These are phyloP conservation scores for Heterococcus sp. DNA, from an alignment of 108 stramenopile genomes.

Conservation along the genomic window DNA sequence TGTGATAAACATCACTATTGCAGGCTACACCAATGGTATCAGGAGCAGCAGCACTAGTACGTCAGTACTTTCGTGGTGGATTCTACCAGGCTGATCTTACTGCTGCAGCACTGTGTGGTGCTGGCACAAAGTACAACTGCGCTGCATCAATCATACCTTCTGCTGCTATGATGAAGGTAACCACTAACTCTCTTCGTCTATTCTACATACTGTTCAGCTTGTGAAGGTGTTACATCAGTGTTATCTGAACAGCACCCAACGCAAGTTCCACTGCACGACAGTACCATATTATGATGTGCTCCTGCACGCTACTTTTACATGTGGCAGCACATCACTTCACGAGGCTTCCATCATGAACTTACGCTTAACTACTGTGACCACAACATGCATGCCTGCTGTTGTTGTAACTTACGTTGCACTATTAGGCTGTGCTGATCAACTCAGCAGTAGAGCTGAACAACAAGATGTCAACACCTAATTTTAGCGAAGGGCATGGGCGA, in stretches of 20 bases:
- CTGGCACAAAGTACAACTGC: neutral
- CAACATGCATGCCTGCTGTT: too few species aligned
- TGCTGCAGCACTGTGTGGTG: slow-evolving; percentile 4
- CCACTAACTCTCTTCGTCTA: slow-evolving; percentile 21
- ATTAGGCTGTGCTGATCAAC: slow-evolving; percentile 22
- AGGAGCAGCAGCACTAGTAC: slow-evolving; percentile 70
- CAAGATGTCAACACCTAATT: slow-evolving; percentile 2
- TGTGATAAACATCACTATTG: too few species aligned
- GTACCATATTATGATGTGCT: too few species aligned
- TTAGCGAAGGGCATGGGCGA: slow-evolving; percentile 14
- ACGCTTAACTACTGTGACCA: too few species aligned
- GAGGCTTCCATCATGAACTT: too few species aligned
- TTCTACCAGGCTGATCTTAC: slow-evolving; percentile 30
- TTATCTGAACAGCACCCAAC: too few species aligned
- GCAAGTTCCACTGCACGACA: too few species aligned
- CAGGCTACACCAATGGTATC: slow-evolving; percentile 60
- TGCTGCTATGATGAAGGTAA: slow-evolving; percentile 20
- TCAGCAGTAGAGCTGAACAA: slow-evolving; percentile 4
- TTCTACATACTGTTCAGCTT: too few species aligned
- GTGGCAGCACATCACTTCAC: too few species aligned
- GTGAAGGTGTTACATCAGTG: too few species aligned
- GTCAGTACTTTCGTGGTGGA: slow-evolving; percentile 72
- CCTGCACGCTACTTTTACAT: too few species aligned
- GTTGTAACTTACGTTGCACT: too few species aligned
- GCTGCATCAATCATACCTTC: neutral